These are phyloP conservation scores for Malus hybrid DNA, from an alignment of 331 rosid species.

Conservation along the genomic window DNA sequence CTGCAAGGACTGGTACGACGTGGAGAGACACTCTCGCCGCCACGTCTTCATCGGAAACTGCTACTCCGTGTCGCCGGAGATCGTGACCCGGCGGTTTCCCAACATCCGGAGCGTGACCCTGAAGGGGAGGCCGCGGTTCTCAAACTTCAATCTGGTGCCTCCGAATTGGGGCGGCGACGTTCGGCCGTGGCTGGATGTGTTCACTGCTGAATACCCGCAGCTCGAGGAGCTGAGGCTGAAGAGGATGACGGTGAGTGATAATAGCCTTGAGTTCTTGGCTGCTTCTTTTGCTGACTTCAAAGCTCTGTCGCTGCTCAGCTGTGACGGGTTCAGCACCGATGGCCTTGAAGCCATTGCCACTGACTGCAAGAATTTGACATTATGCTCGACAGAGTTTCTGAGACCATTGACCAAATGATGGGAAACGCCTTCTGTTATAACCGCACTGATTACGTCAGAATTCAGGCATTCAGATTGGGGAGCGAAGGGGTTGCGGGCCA, in stretches of 20 bases:
- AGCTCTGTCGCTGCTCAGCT: conserved; percentile 58
- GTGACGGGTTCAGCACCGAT: conserved; percentile 87
- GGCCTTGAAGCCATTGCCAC: conserved; percentile 72
- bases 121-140: conserved; percentile 85
- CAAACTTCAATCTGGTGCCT: conserved; percentile 78
- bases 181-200: conserved; percentile 55
- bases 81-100: conserved; percentile 58
- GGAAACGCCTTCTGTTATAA: conserved; percentile 97
- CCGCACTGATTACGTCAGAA: conserved; percentile 77
- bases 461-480: conserved; percentile 72
- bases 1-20: conserved; percentile 82
- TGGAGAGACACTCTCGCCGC: conserved; percentile 72
- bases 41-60: conserved; percentile 81
- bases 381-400: conserved; percentile 86
- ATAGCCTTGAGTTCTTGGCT: conserved; percentile 60
- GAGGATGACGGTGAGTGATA: conserved; percentile 70
- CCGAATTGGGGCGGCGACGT: conserved; percentile 79
- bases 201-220: conserved; percentile 44
- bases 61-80: conserved; percentile 83
- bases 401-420: conserved; percentile 88
- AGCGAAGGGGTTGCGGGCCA: conserved; percentile 22
- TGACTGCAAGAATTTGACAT: conserved; percentile 79
- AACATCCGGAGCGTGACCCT: conserved; percentile 57
- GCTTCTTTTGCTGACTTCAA: conserved; percentile 50
- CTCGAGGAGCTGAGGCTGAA: conserved; percentile 76